phyloP scores from a whole-genome alignment of 148 eudicot genomes.

The Chenopodium berlandieri region DNA sequence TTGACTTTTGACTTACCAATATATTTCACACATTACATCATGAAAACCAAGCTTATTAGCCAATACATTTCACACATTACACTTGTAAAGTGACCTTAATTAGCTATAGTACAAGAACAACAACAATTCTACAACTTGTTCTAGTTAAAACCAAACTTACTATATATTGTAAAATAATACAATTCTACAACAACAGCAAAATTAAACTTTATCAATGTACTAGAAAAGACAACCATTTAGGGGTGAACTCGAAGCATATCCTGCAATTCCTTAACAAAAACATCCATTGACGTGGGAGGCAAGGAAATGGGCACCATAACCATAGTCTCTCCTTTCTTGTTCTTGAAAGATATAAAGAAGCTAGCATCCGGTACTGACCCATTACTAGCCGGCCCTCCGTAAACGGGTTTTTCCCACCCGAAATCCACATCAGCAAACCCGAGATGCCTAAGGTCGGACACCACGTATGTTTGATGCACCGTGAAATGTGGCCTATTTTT shows the following conservation, averaged over 20 bases:
- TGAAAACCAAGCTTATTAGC: no score
- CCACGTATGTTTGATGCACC: constrained; percentile 22
- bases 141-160: no score
- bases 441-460: constrained; percentile 31
- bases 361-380: constrained; percentile 30
- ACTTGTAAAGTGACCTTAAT: no score
- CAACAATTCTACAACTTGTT: no score
- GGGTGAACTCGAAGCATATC: constrained; percentile 15
- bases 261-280: constrained; percentile 22
- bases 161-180: no score
- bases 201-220: no score
- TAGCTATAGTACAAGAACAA: no score
- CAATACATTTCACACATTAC: no score
- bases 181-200: no score
- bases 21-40: no score
- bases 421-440: constrained; percentile 33
- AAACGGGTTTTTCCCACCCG: constrained; percentile 38
- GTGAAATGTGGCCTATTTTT: constrained; percentile 26
- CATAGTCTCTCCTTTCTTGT: constrained; percentile 23
- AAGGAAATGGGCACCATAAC: constrained; percentile 27
- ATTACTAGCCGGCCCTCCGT: constrained; percentile 32
- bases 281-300: constrained; percentile 25
- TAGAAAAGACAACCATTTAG: no score
- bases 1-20: no score
- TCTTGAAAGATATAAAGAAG: constrained; percentile 27